A percentile compares a stretch with the other conserved stretches of the same genome.
Conservation (phyloP, 1,284 basidiomycete genomes). For the Exobasidium rhododendri region DNA sequence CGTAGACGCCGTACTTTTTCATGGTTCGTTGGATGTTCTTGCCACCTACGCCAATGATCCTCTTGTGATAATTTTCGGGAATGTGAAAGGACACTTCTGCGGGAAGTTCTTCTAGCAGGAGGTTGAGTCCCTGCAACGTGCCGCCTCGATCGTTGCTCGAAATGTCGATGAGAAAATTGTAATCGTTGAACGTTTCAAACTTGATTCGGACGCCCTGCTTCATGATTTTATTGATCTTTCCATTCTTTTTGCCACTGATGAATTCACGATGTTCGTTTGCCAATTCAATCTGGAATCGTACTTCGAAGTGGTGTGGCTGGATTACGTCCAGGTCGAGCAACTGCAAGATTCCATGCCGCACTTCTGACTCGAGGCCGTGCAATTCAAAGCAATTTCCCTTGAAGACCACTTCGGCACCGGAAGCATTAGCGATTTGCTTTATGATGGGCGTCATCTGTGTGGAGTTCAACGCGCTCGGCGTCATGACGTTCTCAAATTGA, state of each 20-base stretch:
- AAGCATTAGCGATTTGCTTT: constrained; percentile 78
- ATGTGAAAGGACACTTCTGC: constrained; percentile 99
- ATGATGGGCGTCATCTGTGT: constrained; percentile 79
- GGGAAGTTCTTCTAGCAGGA: constrained; percentile 92
- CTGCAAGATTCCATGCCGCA: constrained; percentile 78
- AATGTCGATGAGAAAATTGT: constrained; percentile 94
- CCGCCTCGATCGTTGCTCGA: constrained; percentile 59
- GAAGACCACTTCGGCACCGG: constrained; percentile 92
- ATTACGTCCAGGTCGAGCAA: constrained; percentile 86
- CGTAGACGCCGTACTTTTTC: constrained; percentile 99
- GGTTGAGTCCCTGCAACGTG: constrained; percentile 79
- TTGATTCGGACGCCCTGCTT: constrained; percentile 84
- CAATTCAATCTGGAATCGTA: constrained; percentile 96
- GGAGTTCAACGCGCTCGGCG: constrained; percentile 75
- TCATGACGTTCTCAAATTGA: constrained; percentile 85
- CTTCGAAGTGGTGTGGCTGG: constrained; percentile 93
- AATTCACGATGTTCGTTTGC: constrained; percentile 98
- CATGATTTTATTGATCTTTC: constrained; percentile 60
- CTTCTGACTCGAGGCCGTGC: constrained; percentile 91
- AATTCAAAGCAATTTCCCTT: constrained; percentile 97
- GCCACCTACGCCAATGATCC: constrained; percentile 97
- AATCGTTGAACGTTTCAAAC: constrained; percentile 97
- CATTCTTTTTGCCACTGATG: constrained; percentile 62
- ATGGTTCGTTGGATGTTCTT: constrained; percentile 99
- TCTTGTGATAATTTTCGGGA: constrained; percentile 96